Evolutionary conservation across 2,329 filamentous ascomycete species (phyloP).

Genomic region (Corniculantispora saksenae): DNA sequence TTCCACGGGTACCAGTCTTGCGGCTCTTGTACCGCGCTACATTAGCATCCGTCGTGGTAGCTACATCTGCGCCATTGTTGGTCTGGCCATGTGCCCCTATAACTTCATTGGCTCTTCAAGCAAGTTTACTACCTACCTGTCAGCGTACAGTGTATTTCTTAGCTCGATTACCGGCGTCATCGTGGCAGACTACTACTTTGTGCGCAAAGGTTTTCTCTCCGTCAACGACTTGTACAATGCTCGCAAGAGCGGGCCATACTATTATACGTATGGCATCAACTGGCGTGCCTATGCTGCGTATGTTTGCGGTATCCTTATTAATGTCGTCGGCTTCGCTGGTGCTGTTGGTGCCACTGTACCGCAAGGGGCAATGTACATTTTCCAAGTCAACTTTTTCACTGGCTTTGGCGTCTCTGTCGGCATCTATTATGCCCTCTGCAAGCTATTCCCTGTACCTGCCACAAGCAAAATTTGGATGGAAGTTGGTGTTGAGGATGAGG

Average conservation of each 20-base stretch:
- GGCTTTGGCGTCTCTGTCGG: conserved; percentile 71
- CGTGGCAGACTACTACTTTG: conserved; percentile 82
- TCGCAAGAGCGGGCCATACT: conserved; percentile 68
- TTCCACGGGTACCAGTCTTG: conserved; percentile 80
- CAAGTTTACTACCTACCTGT: conserved; percentile 88
- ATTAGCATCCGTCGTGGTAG: conserved; percentile 84
- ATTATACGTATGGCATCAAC: conserved; percentile 70
- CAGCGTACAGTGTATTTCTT: conserved; percentile 91
- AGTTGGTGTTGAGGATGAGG: conserved; percentile 64
- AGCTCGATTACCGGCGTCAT: conserved; percentile 93
- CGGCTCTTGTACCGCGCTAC: conserved; percentile 75
- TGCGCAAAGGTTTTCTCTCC: conserved; percentile 79
- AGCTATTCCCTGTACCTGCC: conserved; percentile 70
- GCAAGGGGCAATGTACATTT: conserved; percentile 78
- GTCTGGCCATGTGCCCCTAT: conserved; percentile 85
- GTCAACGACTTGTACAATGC: conserved; percentile 78
- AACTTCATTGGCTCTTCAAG: conserved; percentile 74
- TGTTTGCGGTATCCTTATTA: conserved; percentile 80
- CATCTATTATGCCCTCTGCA: conserved; percentile 72
- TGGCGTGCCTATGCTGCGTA: conserved; percentile 86
- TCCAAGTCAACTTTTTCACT: conserved; percentile 87
- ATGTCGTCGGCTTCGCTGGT: conserved; percentile 87
- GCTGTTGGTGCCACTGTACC: conserved; percentile 74
- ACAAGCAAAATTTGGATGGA: conserved; percentile 78
- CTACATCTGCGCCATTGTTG: conserved; percentile 79